Evolutionary conservation across 2,329 filamentous ascomycete genomes (phyloP), one percentile per base, ranked within the genome.

Genomic region (Aspergillus hortae): DNA sequence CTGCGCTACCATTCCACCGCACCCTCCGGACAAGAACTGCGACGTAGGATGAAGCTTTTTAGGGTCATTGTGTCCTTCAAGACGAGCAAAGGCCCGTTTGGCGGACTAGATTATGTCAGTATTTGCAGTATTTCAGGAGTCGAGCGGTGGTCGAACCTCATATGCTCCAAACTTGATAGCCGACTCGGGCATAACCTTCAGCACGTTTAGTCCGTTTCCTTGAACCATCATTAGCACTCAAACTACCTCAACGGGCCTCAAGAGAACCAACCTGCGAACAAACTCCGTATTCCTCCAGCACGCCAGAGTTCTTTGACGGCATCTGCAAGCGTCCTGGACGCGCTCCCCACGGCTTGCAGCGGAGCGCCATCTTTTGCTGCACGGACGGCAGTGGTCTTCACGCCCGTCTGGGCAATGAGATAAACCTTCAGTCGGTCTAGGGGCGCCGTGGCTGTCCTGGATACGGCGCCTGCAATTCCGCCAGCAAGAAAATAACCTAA

Each of bases 151-250:
- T 54, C 72, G 63, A 69, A 82, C 83, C 76, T 99, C 94, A 67
- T 96, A 99, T 17, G 92, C 92, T 54, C 94, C 94, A 69, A 99
- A 99, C 73, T 96, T 95, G 68, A 99, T 96, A 23, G 94, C 92
- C 25, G 92, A 96, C 75, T 99, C 94, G 0, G 94, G 94, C 90
- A 97, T 96, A 55, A 99, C 94, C 72, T 99, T 99, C 65, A 96
- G 73, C 2, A 99, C 91, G 62, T 99, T 99, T 61, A 99, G 78
- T 3, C 94, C 94, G 66, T 99, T 99, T 35, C 94, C 92, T 95
- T 61, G 6, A 19, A 23, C 9, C 17, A 30, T 9, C 6, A 51
- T 68, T 50, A 68, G 56, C 61, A 7, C 40, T 30, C 17, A 11
- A 41, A 7, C 6, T 19, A 4, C 4, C 14, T 4, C n/a, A 23